These are phyloP conservation scores for Davidsoniella virescens DNA, from an alignment of 2,329 filamentous ascomycete species.

Conservation along the genomic window DNA sequence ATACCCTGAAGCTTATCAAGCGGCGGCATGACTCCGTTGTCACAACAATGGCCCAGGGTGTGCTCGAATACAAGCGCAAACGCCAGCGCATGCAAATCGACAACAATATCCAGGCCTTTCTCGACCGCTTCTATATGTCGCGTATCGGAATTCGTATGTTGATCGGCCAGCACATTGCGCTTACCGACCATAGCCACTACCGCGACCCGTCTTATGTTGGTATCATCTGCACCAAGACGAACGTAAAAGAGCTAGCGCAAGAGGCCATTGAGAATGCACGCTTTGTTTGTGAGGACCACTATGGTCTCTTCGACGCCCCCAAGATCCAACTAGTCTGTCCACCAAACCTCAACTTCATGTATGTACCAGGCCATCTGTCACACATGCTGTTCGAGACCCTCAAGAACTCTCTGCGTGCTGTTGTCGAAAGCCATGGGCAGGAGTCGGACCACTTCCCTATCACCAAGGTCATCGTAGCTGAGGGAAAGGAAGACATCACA, in stretches of 20 bases:
- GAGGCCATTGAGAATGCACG: conserved; percentile 97
- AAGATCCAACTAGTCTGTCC: conserved; percentile 95
- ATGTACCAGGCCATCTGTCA: conserved; percentile 93
- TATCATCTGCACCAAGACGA: conserved; percentile 98
- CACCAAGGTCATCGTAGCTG: conserved; percentile 93
- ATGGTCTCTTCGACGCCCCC: conserved; percentile 89
- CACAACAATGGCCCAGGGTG: conserved; percentile 93
- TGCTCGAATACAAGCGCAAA: conserved; percentile 93
- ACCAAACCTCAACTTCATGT: conserved; percentile 94
- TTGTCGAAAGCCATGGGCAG: conserved; percentile 86
- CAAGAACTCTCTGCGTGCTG: conserved; percentile 93
- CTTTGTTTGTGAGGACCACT: conserved; percentile 98
- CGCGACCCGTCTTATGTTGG: conserved; percentile 89
- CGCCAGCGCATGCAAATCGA: conserved; percentile 97
- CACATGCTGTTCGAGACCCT: conserved; percentile 99
- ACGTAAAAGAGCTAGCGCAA: conserved; percentile 82
- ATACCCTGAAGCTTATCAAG: conserved; percentile 87
- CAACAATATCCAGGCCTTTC: conserved; percentile 89
- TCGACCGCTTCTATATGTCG: conserved; percentile 99
- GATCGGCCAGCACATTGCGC: conserved; percentile 92
- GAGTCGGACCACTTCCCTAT: conserved; percentile 94
- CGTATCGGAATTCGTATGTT: conserved; percentile 98
- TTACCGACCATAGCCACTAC: conserved; percentile 82
- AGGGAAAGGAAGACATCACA: conserved; percentile 96
- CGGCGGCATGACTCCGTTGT: conserved; percentile 91